These are phyloP conservation scores for Musa beccarii DNA, from an alignment of 176 grass and related monocot genomes.

Conservation along the genomic window DNA sequence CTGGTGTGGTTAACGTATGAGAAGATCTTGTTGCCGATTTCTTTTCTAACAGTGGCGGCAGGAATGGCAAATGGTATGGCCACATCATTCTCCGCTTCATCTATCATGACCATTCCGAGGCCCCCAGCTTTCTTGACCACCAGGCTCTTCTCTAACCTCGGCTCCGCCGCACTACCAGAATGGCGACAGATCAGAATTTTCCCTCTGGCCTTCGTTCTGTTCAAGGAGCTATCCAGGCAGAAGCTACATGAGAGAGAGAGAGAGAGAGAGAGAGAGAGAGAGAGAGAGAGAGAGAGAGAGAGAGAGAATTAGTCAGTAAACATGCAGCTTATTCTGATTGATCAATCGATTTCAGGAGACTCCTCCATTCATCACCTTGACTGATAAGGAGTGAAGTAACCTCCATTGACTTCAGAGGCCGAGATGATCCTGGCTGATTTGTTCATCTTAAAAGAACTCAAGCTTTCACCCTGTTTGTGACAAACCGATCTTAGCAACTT, in stretches of 20 bases:
- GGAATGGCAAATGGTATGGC: constrained; percentile 54
- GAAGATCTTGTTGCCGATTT: constrained; percentile 37
- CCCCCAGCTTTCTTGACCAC: constrained; percentile 56
- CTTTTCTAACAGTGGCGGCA: constrained; percentile 35
- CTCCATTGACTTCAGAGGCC: constrained; percentile 53
- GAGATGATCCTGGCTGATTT: constrained; percentile 48
- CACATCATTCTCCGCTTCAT: constrained; percentile 59
- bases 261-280: too few relatives aligned
- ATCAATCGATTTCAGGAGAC: background rate
- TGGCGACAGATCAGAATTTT: constrained; percentile 63
- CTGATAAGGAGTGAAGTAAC: constrained; percentile 73
- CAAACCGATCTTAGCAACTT: background rate
- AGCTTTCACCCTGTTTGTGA: constrained; percentile 59
- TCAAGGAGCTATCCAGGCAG: constrained; percentile 70
- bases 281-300: too few relatives aligned
- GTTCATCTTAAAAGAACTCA: constrained; percentile 52
- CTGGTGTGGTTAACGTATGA: constrained; percentile 31
- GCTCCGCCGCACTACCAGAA: constrained; percentile 36
- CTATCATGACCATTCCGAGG: constrained; percentile 67
- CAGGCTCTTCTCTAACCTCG: constrained; percentile 38
- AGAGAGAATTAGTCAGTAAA: constrained; percentile 26
- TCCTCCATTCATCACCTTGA: constrained; percentile 44
- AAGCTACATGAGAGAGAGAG: constrained; percentile 32
- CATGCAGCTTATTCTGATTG: background rate
- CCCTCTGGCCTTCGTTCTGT: constrained; percentile 48